phyloP scores from a whole-genome alignment of 2,329 filamentous ascomycete species.

The Pseudogymnoascus sp. region DNA sequence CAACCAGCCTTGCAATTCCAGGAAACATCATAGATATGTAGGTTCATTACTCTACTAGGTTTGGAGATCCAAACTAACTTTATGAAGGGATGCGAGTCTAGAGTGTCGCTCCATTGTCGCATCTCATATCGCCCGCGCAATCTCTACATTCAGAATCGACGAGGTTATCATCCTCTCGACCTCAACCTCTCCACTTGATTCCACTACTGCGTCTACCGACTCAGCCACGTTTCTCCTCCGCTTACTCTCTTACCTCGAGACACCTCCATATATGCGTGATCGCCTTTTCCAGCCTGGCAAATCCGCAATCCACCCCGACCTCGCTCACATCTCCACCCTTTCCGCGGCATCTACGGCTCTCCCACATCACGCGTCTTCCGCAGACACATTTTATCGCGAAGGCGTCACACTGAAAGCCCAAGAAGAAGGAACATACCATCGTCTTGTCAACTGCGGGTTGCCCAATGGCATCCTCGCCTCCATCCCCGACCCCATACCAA shows the following conservation, averaged over 20 bases:
- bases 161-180: slow-evolving; percentile 71
- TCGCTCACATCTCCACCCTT: background rate
- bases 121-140: slow-evolving; percentile 68
- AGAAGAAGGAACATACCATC: background rate
- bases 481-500: slow-evolving; percentile 44
- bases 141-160: slow-evolving; percentile 76
- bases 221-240: slow-evolving; percentile 74
- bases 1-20: slow-evolving; percentile 67
- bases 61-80: background rate
- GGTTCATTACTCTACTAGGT: slow-evolving; percentile 20
- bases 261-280: slow-evolving; percentile 72
- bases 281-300: slow-evolving; percentile 51
- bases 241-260: slow-evolving; percentile 72
- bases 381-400: slow-evolving; percentile 69
- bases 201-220: slow-evolving; percentile 39
- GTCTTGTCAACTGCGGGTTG: slow-evolving; percentile 14
- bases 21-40: slow-evolving; percentile 71
- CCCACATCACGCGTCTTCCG: slow-evolving; percentile 68
- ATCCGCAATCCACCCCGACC: slow-evolving; percentile 2
- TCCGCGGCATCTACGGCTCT: background rate
- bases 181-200: slow-evolving; percentile 20
- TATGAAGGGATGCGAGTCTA: slow-evolving; percentile 15
- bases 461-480: slow-evolving; percentile 8
- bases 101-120: slow-evolving; percentile 67
- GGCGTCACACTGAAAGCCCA: slow-evolving; percentile 51